Base-by-base conservation (phyloP, 768 basidiomycete genomes). In the Mycena maculata region DNA sequence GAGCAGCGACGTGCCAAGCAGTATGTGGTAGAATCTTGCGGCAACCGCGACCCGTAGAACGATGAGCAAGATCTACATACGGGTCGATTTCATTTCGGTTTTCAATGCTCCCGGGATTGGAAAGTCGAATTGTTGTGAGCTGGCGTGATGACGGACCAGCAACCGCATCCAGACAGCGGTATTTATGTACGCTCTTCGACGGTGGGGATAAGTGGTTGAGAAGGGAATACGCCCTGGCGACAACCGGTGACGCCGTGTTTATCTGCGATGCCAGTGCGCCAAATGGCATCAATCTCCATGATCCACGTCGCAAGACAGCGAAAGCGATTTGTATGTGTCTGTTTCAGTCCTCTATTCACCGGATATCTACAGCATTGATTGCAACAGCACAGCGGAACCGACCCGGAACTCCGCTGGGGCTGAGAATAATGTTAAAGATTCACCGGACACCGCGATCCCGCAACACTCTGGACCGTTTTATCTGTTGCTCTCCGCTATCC, bases 1-100 rank as follows among this genome's bases (percentile, higher is more conserved):
- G 96, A 98, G 79, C 96, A 98, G 82, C 91, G 86, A 75, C 85
- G 88, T 65, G 95, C 90, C 25, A 87, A 86, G 69, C 84, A 87
- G 64, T 93, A 96, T 81, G 89, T 98, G 48, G 82, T 90, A 59
- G 87, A 91, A 65, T 83, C 80, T 28, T 95, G 93, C 76, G 93
- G 93, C 38, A 41, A 38, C 2, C 49, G 50, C 64, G 64, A 65
- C 31, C 48, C 48, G 41, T 60, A 65, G 57, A 22, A n/a, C 16
- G 36, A 41, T 33, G n/a, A 11, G 63, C 58, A 65, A 65, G 63
- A 65, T 65, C 18, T 52, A 28, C 28, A 8, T 4, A 4, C 15
- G 22, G 28, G 48, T 52, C 28, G 55, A 65, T 58, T 65, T 58
- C 63, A 65, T 65, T 44, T 58, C 39, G 23, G 44, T 50, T 22